Conservation (phyloP, 257 asterid species). For the Nicotiana tabacum region DNA sequence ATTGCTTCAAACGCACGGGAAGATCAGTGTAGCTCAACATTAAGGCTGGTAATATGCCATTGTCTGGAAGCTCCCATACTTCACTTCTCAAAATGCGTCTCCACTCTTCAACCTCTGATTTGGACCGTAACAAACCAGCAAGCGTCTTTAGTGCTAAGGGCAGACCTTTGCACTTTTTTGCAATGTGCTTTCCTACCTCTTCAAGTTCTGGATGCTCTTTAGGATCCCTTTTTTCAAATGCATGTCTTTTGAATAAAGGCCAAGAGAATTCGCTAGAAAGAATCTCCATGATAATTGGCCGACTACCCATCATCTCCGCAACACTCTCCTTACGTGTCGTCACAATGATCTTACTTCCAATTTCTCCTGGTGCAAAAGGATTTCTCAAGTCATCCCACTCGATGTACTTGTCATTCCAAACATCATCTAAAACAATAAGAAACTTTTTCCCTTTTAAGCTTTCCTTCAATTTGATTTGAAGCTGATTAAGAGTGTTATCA, state of each 20-base stretch:
- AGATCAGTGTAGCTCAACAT: slow-evolving; percentile 14
- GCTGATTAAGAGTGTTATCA: slow-evolving; percentile 34
- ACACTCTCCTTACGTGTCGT: slow-evolving; percentile 46
- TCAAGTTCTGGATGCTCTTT: background rate
- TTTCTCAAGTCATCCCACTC: slow-evolving; percentile 29
- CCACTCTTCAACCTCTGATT: background rate
- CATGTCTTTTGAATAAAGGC: slow-evolving; percentile 8
- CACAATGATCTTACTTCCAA: slow-evolving; percentile 49
- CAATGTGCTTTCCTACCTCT: background rate
- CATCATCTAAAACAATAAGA: slow-evolving; percentile 51
- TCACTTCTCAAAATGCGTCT: background rate
- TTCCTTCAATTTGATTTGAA: slow-evolving; percentile 38
- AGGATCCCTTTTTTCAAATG: background rate
- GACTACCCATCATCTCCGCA: slow-evolving; percentile 31
- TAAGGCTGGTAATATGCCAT: background rate
- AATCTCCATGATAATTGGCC: background rate
- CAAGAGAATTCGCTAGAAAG: background rate
- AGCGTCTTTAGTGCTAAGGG: background rate
- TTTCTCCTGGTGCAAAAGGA: slow-evolving; percentile 34
- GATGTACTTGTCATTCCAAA: slow-evolving; percentile 41
- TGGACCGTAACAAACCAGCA: background rate
- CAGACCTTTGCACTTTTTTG: background rate
- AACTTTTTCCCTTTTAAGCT: slow-evolving; percentile 38
- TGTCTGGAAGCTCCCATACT: background rate
- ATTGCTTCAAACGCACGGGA: background rate